These are phyloP conservation scores for Pseudogymnoascus sp. DNA, from an alignment of 2,329 filamentous ascomycete species.

Conservation along the genomic window DNA sequence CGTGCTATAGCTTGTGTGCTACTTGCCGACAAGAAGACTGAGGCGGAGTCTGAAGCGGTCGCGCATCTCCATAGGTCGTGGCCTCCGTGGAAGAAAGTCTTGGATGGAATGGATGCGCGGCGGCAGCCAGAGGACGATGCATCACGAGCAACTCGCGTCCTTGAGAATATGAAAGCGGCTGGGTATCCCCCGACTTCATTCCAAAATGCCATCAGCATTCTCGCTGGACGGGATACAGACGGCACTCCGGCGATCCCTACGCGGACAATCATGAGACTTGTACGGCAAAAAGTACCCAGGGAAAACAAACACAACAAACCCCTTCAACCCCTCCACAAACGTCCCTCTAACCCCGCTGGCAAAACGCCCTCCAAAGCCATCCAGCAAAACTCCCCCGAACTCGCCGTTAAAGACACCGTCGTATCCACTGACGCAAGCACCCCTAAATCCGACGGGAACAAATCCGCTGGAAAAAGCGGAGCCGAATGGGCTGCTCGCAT, in stretches of 20 bases:
- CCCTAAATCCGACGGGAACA: not conserved
- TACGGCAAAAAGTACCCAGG: not conserved
- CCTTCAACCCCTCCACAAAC: not conserved
- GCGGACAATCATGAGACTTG: constrained; percentile 29
- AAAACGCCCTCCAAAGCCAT: not conserved
- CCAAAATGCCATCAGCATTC: constrained; percentile 43
- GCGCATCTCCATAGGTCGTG: constrained; percentile 45
- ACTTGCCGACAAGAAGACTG: constrained; percentile 45
- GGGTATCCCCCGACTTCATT: constrained; percentile 41
- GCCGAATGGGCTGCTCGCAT: constrained; percentile 48
- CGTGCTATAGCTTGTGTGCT: constrained; percentile 48
- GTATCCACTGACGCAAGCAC: not conserved
- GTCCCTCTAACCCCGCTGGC: not conserved
- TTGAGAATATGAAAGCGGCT: constrained; percentile 48
- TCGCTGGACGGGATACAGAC: constrained; percentile 46
- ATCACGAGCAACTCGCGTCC: constrained; percentile 46
- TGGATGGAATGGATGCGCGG: constrained; percentile 53
- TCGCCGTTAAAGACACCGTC: not conserved
- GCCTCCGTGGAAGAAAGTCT: constrained; percentile 53
- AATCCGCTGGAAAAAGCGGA: not conserved
- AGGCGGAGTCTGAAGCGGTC: constrained; percentile 42
- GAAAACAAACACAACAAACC: not conserved
- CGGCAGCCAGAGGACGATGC: constrained; percentile 44
- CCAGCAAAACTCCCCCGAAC: not conserved
- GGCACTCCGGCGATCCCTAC: constrained; percentile 52